Conservation (phyloP, 2,329 filamentous ascomycete genomes). For the Aspergillus niger region DNA sequence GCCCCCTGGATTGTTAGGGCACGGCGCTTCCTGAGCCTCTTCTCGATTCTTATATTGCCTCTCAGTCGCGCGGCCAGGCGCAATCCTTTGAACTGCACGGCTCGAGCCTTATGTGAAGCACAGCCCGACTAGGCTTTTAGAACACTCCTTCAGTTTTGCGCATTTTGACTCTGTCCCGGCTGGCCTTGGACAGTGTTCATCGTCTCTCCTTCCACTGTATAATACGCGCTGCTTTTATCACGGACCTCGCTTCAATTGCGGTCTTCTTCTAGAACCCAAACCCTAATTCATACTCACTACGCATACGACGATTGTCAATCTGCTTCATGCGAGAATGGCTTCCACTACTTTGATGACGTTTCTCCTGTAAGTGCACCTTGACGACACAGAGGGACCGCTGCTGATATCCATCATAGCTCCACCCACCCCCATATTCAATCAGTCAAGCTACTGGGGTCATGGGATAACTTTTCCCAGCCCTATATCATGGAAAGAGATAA, state of each 20-base stretch:
- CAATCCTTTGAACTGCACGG: conserved; percentile 3
- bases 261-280: background rate
- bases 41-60: conserved; percentile 17
- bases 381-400: background rate
- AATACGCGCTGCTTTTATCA: conserved; percentile 7
- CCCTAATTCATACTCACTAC: conserved; percentile 1
- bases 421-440: conserved; percentile 51
- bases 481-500: conserved; percentile 81
- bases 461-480: conserved; percentile 84
- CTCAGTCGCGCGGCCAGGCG: conserved; percentile 8
- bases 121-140: conserved; percentile 2
- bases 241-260: conserved; percentile 1
- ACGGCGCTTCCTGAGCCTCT: conserved; percentile 11
- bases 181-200: conserved; percentile 20
- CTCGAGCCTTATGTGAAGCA: conserved; percentile 1
- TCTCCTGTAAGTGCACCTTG: conserved; percentile 34
- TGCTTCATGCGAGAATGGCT: conserved; percentile 27
- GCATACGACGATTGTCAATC: conserved; percentile 1
- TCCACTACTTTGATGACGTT: conserved; percentile 42
- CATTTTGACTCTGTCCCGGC: conserved; percentile 18
- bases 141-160: conserved; percentile 4
- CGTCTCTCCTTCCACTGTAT: conserved; percentile 7
- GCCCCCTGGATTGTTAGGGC: conserved; percentile 16
- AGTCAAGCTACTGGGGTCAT: conserved; percentile 84
- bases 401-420: conserved; percentile 30